Evolutionary conservation across 2,329 filamentous ascomycete species (phyloP), one percentile per base, ranked within the genome.

Genomic region (Calonectria fujianensis): DNA sequence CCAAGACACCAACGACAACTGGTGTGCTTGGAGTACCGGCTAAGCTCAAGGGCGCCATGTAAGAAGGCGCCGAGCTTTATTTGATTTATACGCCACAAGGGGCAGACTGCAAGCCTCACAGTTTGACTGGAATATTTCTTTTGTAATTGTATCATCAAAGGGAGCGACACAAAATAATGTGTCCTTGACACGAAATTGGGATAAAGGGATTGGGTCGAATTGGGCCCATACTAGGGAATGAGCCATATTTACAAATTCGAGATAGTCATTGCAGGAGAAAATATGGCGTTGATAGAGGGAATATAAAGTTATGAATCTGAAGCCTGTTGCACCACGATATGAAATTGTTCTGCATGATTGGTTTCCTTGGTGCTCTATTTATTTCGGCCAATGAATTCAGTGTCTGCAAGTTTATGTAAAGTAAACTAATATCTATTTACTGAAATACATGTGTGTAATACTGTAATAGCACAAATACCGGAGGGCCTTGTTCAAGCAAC

Each of bases 1-100:
- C 63, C 11, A 52, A 65, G 41, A 39, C 51, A 18, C 18, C 69
- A 10, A 24, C 63, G 2, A 10, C 61, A 24, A 45, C 70, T 1
- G 64, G 54, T 10, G 64, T 67, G 32, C 67, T 72, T 29, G 45
- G 63, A 37, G 69, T 70, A 8, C 63, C 69, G 14, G 69, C 32
- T 13, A 70, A 70, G 59, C 69, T 70, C 18, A 63, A 70, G 31
- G 69, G 48, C 11, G 63, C 41, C 35, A n/a, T 70, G 45, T 50
- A 65, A 61, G 59, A 37, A 63, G 9, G 18, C n/a, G 16, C 7
- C 2, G 14, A n/a, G n/a, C n/a, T n/a, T n/a, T n/a, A 24, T 18
- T 27, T 41, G 7, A 24, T 24, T 24, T 24, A 1, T 13, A 35
- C 11, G 45, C 16, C 24, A 29, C 6, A 41, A 6, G 1, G 16